phyloP scores from a whole-genome alignment of 345 rosid species.

The Linum tenue region DNA sequence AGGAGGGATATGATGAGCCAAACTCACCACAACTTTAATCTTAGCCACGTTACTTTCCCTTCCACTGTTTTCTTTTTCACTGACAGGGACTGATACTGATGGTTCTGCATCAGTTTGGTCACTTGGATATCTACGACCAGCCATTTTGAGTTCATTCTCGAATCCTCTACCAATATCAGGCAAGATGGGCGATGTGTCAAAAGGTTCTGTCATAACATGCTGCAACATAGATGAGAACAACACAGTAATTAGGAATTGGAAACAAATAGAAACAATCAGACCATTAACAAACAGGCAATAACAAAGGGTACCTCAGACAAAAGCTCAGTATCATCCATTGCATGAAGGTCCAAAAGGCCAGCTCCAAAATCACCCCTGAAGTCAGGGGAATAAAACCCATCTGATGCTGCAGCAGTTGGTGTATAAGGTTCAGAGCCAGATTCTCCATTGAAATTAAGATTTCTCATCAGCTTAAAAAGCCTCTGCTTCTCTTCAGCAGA shows the following conservation, averaged over 20 bases:
- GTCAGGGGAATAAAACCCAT: constrained; percentile 81
- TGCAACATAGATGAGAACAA: constrained; percentile 31
- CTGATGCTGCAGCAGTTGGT: constrained; percentile 49
- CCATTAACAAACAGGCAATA: background rate
- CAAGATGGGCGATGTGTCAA: constrained; percentile 86
- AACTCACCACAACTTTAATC: constrained; percentile 93
- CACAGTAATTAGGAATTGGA: background rate
- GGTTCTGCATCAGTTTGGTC: constrained; percentile 52
- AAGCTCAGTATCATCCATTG: constrained; percentile 97
- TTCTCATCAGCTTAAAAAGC: constrained; percentile 87
- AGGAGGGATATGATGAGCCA: constrained; percentile 7
- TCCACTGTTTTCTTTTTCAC: constrained; percentile 59
- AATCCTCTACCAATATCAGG: constrained; percentile 54
- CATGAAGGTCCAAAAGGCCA: constrained; percentile 95
- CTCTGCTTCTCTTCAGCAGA: constrained; percentile 98
- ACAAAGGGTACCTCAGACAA: constrained; percentile 65
- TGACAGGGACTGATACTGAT: constrained; percentile 29
- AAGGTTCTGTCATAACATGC: constrained; percentile 89
- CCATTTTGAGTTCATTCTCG: constrained; percentile 55
- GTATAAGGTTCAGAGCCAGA: constrained; percentile 68
- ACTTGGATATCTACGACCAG: constrained; percentile 34
- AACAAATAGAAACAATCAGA: background rate
- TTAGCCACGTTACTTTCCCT: constrained; percentile 84
- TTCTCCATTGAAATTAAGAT: constrained; percentile 90
- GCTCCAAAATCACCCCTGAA: constrained; percentile 98